Evolutionary conservation across 2,329 filamentous ascomycete species (phyloP), one percentile per base, ranked within the genome.

Genomic region (Didymella lethalis): DNA sequence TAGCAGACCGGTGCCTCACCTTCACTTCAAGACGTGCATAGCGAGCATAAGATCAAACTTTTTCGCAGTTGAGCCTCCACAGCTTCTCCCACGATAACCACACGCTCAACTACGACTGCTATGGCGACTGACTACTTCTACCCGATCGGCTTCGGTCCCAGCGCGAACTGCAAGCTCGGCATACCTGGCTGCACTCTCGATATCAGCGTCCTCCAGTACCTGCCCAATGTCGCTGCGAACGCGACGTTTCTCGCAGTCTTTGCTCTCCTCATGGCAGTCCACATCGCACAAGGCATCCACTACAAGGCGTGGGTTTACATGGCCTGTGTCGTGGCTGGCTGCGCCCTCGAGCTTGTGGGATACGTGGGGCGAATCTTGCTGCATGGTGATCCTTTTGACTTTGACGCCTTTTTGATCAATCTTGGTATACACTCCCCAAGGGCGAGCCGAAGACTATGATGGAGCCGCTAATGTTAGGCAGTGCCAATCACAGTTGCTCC

Each of bases 401-500:
- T 65, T 31, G 44, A 56, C 7, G 59, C 53, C 2, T 64, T 62
- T 20, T 20, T 64, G n/a, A 49, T 65, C 26, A 49, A 57, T 16
- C 46, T 57, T 7, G 41, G 54, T 57, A 20, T 40, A 40, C 18
- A 10, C 7, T 26, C 1, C 7, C 2, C 11, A 18, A 49, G 34
- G 8, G 11, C 20, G 20, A 25, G 20, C 3, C 5, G 23, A 1
- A 7, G 8, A 2, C 2, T 11, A 2, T 10, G 18, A 12, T 32
- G 18, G 7, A 12, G 6, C 31, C 12, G 2, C 32, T 50, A n/a
- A 57, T 6, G 7, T 7, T 2, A 2, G 1, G 38, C 20, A 64
- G 62, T 64, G 10, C 61, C 55, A 7, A 62, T 64, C 11, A 64
- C 62, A 1, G 25, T 62, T 11, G 59, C 59, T 5, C 62, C 62